phyloP scores from a whole-genome alignment of 345 rosid species.

The Lagerstroemia speciosa region DNA sequence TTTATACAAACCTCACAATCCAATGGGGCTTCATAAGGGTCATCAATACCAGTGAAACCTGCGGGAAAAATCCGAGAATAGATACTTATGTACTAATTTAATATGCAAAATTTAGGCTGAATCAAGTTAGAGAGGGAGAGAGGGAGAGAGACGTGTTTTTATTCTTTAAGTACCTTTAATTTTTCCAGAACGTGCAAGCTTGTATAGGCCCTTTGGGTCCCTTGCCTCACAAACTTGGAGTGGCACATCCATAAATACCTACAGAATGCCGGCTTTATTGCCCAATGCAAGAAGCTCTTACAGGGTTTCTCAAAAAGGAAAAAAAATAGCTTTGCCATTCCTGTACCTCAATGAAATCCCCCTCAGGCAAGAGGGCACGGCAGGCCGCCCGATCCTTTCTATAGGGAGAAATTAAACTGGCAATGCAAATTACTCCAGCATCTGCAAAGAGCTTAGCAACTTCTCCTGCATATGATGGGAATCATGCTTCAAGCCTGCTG shows the following conservation, averaged over 20 bases:
- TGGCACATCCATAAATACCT: slow-evolving; percentile 75
- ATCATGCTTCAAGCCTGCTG: not conserved
- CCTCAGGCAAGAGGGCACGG: slow-evolving; percentile 58
- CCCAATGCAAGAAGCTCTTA: not conserved
- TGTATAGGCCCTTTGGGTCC: slow-evolving; percentile 83
- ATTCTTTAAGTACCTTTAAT: slow-evolving; percentile 44
- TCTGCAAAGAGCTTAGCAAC: slow-evolving; percentile 83
- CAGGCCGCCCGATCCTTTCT: slow-evolving; percentile 60
- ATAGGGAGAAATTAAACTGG: slow-evolving; percentile 79
- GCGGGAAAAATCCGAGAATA: slow-evolving; percentile 6
- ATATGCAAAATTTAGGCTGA: not conserved
- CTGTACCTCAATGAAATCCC: slow-evolving; percentile 68
- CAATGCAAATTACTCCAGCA: slow-evolving; percentile 76
- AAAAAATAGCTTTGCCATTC: not conserved
- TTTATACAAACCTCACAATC: slow-evolving; percentile 36
- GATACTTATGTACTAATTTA: not conserved
- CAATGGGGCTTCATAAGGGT: slow-evolving; percentile 68
- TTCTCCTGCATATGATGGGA: slow-evolving; percentile 40
- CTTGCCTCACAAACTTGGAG: slow-evolving; percentile 69
- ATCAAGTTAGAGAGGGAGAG: not conserved
- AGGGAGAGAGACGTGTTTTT: not conserved
- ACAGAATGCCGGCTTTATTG: slow-evolving; percentile 5
- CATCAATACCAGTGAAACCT: slow-evolving; percentile 77
- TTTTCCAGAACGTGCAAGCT: slow-evolving; percentile 85
- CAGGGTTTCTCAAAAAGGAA: not conserved